These are phyloP conservation scores for Xylariaceae sp. DNA, from an alignment of 2,329 filamentous ascomycete species.

Conservation along the genomic window DNA sequence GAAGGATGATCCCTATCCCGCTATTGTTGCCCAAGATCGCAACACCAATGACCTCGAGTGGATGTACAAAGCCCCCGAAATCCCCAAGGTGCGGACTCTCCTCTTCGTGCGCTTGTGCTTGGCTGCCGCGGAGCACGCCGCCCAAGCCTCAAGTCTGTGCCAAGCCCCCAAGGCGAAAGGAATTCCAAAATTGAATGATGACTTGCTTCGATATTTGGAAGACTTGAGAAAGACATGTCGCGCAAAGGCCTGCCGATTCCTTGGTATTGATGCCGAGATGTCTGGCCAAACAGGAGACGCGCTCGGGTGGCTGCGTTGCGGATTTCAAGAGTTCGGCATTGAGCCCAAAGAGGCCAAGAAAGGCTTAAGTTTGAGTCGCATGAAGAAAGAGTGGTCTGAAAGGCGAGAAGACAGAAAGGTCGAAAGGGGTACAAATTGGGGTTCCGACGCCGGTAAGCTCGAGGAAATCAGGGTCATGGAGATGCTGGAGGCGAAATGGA, in stretches of 20 bases:
- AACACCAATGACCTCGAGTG: slow-evolving; percentile 85
- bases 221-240: slow-evolving; percentile 71
- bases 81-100: slow-evolving; percentile 83
- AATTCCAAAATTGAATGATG: slow-evolving; percentile 55
- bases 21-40: slow-evolving; percentile 72
- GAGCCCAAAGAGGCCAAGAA: slow-evolving; percentile 49
- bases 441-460: slow-evolving; percentile 74
- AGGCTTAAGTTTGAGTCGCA: slow-evolving; percentile 44
- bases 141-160: slow-evolving; percentile 59
- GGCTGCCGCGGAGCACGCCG: slow-evolving; percentile 82
- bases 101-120: slow-evolving; percentile 85
- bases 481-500: slow-evolving; percentile 85
- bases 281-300: slow-evolving; percentile 76
- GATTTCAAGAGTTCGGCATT: slow-evolving; percentile 69
- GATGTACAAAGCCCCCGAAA: slow-evolving; percentile 90
- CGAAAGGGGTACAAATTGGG: slow-evolving; percentile 71
- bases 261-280: slow-evolving; percentile 84
- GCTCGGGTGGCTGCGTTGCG: slow-evolving; percentile 82
- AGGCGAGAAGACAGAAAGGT: slow-evolving; percentile 75
- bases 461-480: slow-evolving; percentile 85
- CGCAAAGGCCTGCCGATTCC: slow-evolving; percentile 84
- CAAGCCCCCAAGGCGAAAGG: slow-evolving; percentile 35
- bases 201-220: slow-evolving; percentile 68
- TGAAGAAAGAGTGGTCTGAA: slow-evolving; percentile 68
- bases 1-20: slow-evolving; percentile 92